Percentiles rank a stretch among this genome's conserved stretches.
phyloP scores from a whole-genome alignment of 2,329 filamentous ascomycete genomes.

The Aulographum hederae region DNA sequence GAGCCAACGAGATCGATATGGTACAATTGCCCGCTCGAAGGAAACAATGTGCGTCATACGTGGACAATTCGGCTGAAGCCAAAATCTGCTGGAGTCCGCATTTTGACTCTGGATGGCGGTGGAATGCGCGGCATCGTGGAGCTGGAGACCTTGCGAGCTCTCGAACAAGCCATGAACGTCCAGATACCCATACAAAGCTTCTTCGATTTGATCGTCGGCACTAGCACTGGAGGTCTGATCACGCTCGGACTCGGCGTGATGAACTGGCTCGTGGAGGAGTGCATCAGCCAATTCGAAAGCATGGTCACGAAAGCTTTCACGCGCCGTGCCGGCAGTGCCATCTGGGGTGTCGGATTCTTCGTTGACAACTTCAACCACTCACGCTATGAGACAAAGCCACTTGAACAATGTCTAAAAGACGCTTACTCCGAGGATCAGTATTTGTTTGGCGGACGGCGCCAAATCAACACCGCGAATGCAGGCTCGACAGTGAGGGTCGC shows the following conservation, averaged over 20 bases:
- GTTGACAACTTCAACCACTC: too few species aligned
- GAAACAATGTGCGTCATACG: too few species aligned
- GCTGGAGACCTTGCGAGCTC: constrained; percentile 3
- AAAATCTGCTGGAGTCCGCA: constrained; percentile 15
- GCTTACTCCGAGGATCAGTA: background rate
- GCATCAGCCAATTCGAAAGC: constrained; percentile 19
- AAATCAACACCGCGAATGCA: background rate
- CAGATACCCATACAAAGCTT: background rate
- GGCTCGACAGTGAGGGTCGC: background rate
- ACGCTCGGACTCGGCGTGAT: constrained; percentile 22
- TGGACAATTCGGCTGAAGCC: constrained; percentile 16
- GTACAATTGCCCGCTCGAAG: too few species aligned
- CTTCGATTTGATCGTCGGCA: constrained; percentile 14
- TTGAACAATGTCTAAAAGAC: background rate
- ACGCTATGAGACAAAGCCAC: background rate
- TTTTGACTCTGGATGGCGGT: constrained; percentile 22
- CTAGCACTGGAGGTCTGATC: constrained; percentile 26
- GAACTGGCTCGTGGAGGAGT: constrained; percentile 19
- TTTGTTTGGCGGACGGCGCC: background rate
- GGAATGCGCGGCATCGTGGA: constrained; percentile 3
- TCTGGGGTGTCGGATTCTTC: too few species aligned
- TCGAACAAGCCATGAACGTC: constrained; percentile 1
- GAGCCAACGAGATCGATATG: too few species aligned
- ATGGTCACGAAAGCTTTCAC: constrained; percentile 24
- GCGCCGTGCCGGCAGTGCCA: background rate